Evolutionary conservation across 371 early-diverging fungal species (phyloP).

Genomic region (Entomophthora muscae): DNA sequence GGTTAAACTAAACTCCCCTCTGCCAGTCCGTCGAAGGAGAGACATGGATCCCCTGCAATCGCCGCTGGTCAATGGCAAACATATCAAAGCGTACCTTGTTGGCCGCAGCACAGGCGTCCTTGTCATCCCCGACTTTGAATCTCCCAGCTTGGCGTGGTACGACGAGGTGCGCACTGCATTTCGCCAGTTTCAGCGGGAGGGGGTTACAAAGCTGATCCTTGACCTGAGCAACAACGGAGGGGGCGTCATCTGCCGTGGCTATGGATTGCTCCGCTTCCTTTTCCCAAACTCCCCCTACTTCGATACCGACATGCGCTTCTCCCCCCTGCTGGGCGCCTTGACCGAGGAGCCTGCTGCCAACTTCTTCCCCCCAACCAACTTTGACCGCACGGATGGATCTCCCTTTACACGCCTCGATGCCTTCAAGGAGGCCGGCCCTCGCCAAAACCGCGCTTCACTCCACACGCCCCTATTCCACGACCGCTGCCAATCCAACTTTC

Average conservation of each 20-base stretch:
- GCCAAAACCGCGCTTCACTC: neutral
- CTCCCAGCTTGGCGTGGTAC: neutral
- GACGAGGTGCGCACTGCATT: neutral
- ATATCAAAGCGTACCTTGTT: neutral
- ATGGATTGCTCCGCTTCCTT: neutral
- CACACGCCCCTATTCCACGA: neutral
- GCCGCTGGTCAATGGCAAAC: neutral
- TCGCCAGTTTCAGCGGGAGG: neutral
- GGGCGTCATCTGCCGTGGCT: neutral
- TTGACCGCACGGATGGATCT: neutral
- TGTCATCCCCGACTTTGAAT: neutral
- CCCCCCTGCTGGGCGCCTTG: neutral
- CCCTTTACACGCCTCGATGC: neutral
- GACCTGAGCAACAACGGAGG: neutral
- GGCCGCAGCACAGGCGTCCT: neutral
- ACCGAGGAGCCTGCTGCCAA: neutral
- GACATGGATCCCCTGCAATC: neutral
- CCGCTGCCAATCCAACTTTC: neutral
- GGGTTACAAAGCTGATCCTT: neutral
- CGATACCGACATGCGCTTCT: neutral
- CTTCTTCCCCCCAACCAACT: neutral
- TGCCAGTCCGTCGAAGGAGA: neutral
- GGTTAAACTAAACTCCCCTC: neutral
- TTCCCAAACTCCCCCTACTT: neutral
- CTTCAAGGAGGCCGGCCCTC: neutral